Conservation (phyloP, 78 protist genomes). For the Bigelowiella natans region DNA sequence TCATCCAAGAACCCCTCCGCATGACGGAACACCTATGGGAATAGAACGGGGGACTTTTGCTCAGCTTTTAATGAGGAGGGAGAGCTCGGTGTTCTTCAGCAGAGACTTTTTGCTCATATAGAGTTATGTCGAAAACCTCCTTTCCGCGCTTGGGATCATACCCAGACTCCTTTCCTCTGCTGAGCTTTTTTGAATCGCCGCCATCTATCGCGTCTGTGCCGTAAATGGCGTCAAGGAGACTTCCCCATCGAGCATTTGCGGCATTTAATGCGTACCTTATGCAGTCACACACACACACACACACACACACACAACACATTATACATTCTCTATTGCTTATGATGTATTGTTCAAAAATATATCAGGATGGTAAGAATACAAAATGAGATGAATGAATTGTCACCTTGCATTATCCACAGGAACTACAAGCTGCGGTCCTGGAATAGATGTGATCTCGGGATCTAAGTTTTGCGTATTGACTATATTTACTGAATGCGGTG, state of each 20-base stretch:
- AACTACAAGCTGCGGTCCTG: conserved; percentile 42
- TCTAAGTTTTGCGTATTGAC: conserved; percentile 14
- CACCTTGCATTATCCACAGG: conserved; percentile 36
- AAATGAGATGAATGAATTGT: background rate
- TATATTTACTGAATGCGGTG: background rate
- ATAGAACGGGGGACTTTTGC: too few species aligned
- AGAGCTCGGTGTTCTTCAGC: background rate
- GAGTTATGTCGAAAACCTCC: background rate
- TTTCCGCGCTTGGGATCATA: background rate
- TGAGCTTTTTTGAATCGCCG: background rate
- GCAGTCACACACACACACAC: too few species aligned
- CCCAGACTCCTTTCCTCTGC: too few species aligned
- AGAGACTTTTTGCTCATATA: background rate
- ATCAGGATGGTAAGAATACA: background rate
- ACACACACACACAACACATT: too few species aligned
- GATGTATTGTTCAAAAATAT: background rate
- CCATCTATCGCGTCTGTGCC: conserved; percentile 24
- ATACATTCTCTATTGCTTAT: too few species aligned
- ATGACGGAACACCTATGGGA: too few species aligned
- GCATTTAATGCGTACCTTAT: conserved; percentile 35
- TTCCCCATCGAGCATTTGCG: conserved; percentile 45
- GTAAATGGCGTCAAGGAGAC: conserved; percentile 41
- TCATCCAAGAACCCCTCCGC: too few species aligned
- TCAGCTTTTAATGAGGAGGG: too few species aligned
- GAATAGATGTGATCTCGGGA: conserved; percentile 7